Conservation (phyloP, 106 monocot species). For the Acanthochlamys bracteata region DNA sequence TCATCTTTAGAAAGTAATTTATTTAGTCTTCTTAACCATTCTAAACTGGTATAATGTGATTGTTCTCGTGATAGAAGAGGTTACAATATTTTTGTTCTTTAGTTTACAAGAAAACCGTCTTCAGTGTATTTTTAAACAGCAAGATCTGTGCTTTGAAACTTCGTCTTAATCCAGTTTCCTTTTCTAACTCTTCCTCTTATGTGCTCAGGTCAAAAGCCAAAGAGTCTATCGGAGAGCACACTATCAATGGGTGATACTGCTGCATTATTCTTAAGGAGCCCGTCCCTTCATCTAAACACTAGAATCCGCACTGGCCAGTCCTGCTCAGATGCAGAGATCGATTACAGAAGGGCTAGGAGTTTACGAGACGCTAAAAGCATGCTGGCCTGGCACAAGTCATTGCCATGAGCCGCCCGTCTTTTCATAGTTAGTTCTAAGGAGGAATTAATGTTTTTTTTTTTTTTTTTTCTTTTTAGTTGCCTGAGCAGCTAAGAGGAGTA, state of each 20-base stretch:
- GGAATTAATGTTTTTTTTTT: constrained; percentile 1
- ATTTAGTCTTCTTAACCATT: not conserved
- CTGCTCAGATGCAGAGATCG: constrained; percentile 89
- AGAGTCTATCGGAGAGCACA: constrained; percentile 6
- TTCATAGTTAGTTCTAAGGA: constrained; percentile 9
- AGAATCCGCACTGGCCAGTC: constrained; percentile 35
- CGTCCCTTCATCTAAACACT: constrained; percentile 30
- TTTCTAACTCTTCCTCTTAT: not conserved
- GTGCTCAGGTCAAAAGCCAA: constrained; percentile 26
- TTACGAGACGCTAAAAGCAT: constrained; percentile 44
- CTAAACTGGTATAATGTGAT: too few species aligned
- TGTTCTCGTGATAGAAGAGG: not conserved
- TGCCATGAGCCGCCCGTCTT: constrained; percentile 18
- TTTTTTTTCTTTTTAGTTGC: not conserved
- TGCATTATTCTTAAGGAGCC: constrained; percentile 18
- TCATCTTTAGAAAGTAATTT: not conserved
- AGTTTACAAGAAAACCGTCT: too few species aligned
- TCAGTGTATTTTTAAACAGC: not conserved
- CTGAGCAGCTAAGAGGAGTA: not conserved
- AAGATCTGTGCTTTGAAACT: not conserved
- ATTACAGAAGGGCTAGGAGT: constrained; percentile 89
- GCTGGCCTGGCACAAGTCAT: constrained; percentile 37
- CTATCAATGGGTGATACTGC: constrained; percentile 12
- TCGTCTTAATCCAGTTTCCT: not conserved
- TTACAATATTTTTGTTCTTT: too few species aligned